Evolutionary conservation across 2,329 filamentous ascomycete species (phyloP).

Genomic region (Gaeumannomyces tritici): DNA sequence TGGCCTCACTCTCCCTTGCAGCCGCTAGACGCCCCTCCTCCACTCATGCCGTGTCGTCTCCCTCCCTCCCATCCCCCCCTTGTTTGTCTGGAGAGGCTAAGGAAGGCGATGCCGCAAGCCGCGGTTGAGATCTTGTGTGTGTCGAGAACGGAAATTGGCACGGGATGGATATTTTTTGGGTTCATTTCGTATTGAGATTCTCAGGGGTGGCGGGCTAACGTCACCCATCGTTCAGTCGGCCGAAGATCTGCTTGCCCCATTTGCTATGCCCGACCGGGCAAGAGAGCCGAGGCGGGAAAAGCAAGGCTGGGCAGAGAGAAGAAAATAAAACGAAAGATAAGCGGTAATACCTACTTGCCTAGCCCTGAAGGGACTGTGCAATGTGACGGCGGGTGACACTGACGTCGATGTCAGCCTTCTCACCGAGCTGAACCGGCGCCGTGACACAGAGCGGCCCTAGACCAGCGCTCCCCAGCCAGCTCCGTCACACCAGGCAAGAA

Average conservation of each 20-base stretch:
- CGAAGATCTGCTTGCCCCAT: not conserved
- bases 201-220: not conserved
- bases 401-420: not conserved
- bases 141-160: not conserved
- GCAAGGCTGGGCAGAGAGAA: not conserved
- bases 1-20: too few relatives aligned
- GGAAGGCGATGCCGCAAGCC: not conserved
- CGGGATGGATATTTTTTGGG: not conserved
- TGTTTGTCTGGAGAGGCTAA: too few relatives aligned
- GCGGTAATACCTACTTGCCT: not conserved
- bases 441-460: not conserved
- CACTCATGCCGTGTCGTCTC: not conserved
- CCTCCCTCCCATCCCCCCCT: too few relatives aligned
- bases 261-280: not conserved
- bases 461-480: not conserved
- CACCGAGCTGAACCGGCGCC: not conserved
- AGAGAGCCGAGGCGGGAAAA: not conserved
- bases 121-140: not conserved
- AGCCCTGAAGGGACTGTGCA: not conserved
- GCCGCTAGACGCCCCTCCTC: too few relatives aligned
- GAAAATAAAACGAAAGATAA: not conserved
- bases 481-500: not conserved
- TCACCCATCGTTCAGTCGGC: not conserved
- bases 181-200: not conserved
- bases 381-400: not conserved